Evolutionary conservation across 1,284 basidiomycete species (phyloP), one percentile per base, ranked within the genome.

Genomic region (Ceratobasidium sp.): DNA sequence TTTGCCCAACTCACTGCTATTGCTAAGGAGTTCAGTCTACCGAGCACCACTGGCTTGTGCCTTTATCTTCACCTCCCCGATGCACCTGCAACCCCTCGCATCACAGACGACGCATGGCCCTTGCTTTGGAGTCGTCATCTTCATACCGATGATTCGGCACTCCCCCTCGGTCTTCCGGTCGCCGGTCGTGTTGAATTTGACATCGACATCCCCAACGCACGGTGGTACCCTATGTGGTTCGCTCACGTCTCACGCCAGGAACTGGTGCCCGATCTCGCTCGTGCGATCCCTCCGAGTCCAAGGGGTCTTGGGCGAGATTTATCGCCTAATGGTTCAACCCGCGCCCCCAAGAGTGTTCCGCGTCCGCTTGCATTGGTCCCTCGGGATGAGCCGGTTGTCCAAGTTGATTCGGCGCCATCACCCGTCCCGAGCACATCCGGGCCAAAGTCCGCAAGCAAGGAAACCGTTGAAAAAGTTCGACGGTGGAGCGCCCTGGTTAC

Each of bases 21-120:
- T 74, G 90, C 91, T 14, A 86, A 87, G 62, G 91, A 93, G 79
- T 92, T 88, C 80, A 89, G 86, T 77, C 89, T 92, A 77, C 91
- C 91, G 1, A 91, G 88, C 79, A 89, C 84, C 6, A 79, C 85
- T 12, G 91, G 91, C 14, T 78, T 92, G 16, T 91, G 88, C 77
- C 83, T 92, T 21, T 92, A 92, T 78, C 82, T 91, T 72, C 88
- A 88, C 74, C 83, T 87, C 72, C 82, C 82, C 44, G 87, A 90
- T 72, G 72, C 86, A 28, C 82, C 83, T 2, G 81, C 85, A 77
- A 72, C 74, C 12, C 91, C 91, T 25, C 86, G 91, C 36, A 86
- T 93, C 70, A 88, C 89, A 2, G 91, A 92, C 74, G 91, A 92
- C 72, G 84, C 86, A 21, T 93, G 91, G 91, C 84, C 84, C 71